phyloP scores from a whole-genome alignment of 164 flowering plant genomes.

The Pachysandra terminalis region DNA sequence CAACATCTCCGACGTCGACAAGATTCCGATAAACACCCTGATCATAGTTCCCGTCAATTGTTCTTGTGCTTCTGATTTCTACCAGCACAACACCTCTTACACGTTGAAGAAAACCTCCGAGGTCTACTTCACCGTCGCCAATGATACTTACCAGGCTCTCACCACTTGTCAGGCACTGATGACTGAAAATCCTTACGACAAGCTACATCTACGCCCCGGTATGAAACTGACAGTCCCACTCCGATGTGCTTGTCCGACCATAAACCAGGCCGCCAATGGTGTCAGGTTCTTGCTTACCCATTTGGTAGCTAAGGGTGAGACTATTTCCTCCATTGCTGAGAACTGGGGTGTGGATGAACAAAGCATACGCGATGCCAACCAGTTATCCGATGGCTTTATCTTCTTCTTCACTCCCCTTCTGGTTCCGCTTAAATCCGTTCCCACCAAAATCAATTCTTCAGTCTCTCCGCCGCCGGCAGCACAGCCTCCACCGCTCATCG shows the following conservation, averaged over 20 bases:
- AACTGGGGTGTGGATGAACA: conserved; percentile 32
- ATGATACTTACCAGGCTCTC: conserved; percentile 63
- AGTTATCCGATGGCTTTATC: conserved; percentile 7
- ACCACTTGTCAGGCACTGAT: conserved; percentile 66
- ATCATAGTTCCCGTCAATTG: conserved; percentile 62
- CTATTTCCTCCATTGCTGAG: conserved; percentile 25
- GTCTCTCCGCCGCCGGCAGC: conserved; percentile 21
- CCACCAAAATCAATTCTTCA: conserved; percentile 11
- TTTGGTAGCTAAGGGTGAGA: conserved; percentile 30
- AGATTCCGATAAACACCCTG: conserved; percentile 26
- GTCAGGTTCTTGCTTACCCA: conserved; percentile 44
- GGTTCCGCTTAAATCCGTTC: conserved; percentile 43
- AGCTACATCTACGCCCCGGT: conserved; percentile 19
- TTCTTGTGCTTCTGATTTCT: conserved; percentile 41
- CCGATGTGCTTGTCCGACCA: conserved; percentile 68
- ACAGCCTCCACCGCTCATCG: conserved; percentile 15
- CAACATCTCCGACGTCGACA: conserved; percentile 27
- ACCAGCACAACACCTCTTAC: conserved; percentile 53
- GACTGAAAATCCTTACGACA: conserved; percentile 33
- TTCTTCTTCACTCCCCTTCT: conserved; percentile 47
- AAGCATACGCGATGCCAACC: conserved; percentile 43
- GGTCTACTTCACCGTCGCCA: conserved; percentile 49
- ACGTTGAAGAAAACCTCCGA: conserved; percentile 14
- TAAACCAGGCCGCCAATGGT: conserved; percentile 40
- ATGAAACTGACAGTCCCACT: conserved; percentile 40